A percentile compares a stretch with the other conserved stretches of the same genome.
phyloP scores from a whole-genome alignment of 23 red algal species.

The Gracilaria gracilis region DNA sequence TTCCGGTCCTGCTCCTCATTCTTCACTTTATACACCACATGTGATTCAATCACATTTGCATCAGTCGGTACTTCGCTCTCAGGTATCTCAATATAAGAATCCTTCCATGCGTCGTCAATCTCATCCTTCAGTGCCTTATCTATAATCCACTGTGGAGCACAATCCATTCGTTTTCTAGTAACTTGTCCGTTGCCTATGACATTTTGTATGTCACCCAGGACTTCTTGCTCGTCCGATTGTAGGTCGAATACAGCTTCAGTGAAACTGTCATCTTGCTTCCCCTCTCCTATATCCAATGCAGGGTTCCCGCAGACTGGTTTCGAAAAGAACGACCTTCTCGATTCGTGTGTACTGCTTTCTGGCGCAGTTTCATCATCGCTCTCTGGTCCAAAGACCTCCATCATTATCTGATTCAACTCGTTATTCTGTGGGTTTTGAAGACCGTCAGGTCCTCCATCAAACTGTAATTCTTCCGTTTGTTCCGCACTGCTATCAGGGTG shows the following conservation, averaged over 20 bases:
- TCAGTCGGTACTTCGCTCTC: slow-evolving; percentile 5
- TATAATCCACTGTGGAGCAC: too few species aligned
- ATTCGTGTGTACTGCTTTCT: background rate
- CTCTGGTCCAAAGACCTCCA: slow-evolving; percentile 18
- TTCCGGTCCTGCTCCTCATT: slow-evolving; percentile 16
- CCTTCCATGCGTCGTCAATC: too few species aligned
- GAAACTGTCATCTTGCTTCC: background rate
- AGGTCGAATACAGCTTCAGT: background rate
- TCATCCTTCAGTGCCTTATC: too few species aligned
- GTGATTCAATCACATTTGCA: slow-evolving; percentile 22
- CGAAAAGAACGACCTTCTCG: slow-evolving; percentile 26
- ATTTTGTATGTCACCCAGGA: slow-evolving; percentile 20
- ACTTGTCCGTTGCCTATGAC: too few species aligned
- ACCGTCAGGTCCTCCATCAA: background rate
- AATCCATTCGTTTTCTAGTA: too few species aligned
- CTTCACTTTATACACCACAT: slow-evolving; percentile 66
- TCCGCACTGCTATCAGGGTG: background rate
- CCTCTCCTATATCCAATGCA: slow-evolving; percentile 22
- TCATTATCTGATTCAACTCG: slow-evolving; percentile 47
- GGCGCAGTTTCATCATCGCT: slow-evolving; percentile 24
- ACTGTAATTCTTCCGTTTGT: too few species aligned
- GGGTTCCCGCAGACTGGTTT: background rate
- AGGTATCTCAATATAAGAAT: slow-evolving; percentile 38
- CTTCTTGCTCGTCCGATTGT: slow-evolving; percentile 37
- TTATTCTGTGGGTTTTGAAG: too few species aligned